phyloP scores from a whole-genome alignment of 2,329 filamentous ascomycete species.

The Cladosporium sp. region DNA sequence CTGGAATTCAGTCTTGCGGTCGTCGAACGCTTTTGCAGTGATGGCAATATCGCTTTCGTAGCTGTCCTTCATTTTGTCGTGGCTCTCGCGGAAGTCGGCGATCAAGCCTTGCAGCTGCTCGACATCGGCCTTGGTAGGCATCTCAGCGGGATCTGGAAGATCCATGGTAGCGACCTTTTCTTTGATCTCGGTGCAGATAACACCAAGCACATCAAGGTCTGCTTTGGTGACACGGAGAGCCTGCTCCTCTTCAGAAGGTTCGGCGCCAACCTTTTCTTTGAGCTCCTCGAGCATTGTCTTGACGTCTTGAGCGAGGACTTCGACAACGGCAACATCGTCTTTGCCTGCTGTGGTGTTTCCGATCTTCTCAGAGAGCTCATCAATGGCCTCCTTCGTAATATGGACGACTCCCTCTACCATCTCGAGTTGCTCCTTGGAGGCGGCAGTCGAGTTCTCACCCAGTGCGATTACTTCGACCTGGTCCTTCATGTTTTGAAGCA shows the following conservation, averaged over 20 bases:
- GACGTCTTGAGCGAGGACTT: constrained; percentile 74
- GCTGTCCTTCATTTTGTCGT: constrained; percentile 66
- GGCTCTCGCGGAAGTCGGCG: constrained; percentile 51
- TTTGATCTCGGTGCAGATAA: constrained; percentile 82
- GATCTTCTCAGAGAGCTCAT: constrained; percentile 61
- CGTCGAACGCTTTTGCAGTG: constrained; percentile 74
- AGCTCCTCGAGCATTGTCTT: constrained; percentile 69
- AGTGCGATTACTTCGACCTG: constrained; percentile 74
- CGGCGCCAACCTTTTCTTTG: constrained; percentile 33
- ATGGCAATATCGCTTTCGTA: constrained; percentile 69
- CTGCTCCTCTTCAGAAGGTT: constrained; percentile 44
- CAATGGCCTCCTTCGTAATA: constrained; percentile 71
- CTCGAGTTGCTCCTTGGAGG: constrained; percentile 59
- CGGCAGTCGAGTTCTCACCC: constrained; percentile 60
- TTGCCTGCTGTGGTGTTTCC: constrained; percentile 67
- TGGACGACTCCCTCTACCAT: constrained; percentile 64
- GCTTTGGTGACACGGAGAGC: constrained; percentile 67
- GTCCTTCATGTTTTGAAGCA: constrained; percentile 83
- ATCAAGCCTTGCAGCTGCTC: constrained; percentile 55
- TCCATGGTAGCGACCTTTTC: constrained; percentile 68
- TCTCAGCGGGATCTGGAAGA: constrained; percentile 63
- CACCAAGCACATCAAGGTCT: constrained; percentile 74
- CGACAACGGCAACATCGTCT: constrained; percentile 72
- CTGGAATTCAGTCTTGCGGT: constrained; percentile 77
- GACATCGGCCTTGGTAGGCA: constrained; percentile 74